phyloP scores from a whole-genome alignment of 192 early-diverging fungal species.

The Backusella tarrabulga region DNA sequence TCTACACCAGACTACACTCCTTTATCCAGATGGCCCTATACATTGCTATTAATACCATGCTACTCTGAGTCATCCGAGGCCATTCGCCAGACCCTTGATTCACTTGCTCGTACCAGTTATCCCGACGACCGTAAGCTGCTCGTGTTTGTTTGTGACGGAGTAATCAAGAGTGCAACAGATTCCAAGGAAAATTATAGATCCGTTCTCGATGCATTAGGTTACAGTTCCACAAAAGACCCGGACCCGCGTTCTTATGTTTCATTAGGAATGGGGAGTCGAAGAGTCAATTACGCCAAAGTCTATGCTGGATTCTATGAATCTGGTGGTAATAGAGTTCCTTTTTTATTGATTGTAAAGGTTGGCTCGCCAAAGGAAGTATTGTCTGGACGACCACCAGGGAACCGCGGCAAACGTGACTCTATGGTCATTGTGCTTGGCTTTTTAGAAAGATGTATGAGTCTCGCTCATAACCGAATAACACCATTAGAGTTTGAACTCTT shows the following conservation, averaged over 20 bases:
- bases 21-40: conserved; percentile 18
- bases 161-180: conserved; percentile 58
- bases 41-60: conserved; percentile 61
- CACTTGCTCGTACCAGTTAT: conserved; percentile 56
- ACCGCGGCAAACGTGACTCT: conserved; percentile 88
- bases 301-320: conserved; percentile 64
- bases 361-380: conserved; percentile 48
- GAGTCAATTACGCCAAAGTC: conserved; percentile 68
- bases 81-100: conserved; percentile 62
- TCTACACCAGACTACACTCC: neutral
- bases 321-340: conserved; percentile 54
- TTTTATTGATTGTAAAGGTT: conserved; percentile 62
- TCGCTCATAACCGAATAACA: conserved; percentile 59
- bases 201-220: conserved; percentile 67
- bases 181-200: conserved; percentile 57
- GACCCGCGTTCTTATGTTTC: conserved; percentile 54
- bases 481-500: conserved; percentile 70
- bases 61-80: conserved; percentile 68
- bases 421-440: conserved; percentile 86
- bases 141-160: conserved; percentile 67
- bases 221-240: conserved; percentile 55
- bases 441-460: conserved; percentile 65
- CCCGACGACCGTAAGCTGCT: conserved; percentile 68
- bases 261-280: conserved; percentile 44
- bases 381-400: conserved; percentile 46